These are phyloP conservation scores for Begonia peltatifolia DNA, from an alignment of 306 rosid genomes.

Conservation along the genomic window DNA sequence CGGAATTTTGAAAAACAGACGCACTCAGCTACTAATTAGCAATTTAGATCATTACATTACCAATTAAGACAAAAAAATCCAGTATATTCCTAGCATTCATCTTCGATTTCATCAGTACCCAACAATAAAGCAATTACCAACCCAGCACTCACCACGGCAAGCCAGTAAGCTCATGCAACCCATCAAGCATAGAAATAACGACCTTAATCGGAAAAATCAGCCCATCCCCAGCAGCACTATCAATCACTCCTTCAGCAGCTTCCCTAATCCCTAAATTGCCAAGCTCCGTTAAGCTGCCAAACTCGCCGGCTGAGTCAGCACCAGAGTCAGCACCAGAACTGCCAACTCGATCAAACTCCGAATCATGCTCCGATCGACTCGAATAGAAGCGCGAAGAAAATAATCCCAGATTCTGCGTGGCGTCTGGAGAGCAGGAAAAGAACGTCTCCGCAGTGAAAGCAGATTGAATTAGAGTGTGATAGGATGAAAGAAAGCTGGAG, in stretches of 20 bases:
- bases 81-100: not conserved
- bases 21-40: not conserved
- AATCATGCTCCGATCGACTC: constrained; percentile 21
- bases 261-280: constrained; percentile 7
- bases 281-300: constrained; percentile 22
- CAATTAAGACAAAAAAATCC: too few species aligned
- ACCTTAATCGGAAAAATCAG: constrained; percentile 33
- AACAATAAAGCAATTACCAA: not conserved
- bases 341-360: constrained; percentile 13
- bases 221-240: constrained; percentile 10
- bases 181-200: constrained; percentile 47
- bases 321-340: constrained; percentile 5
- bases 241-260: constrained; percentile 11
- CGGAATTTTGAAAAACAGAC: not conserved
- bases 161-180: constrained; percentile 58
- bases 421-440: constrained; percentile 3
- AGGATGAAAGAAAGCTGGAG: constrained; percentile 10
- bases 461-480: constrained; percentile 3
- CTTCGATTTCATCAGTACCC: not conserved
- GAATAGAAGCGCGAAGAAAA: constrained; percentile 40
- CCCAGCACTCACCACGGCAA: constrained; percentile 53
- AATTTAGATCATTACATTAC: too few species aligned
- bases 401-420: constrained; percentile 12
- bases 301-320: constrained; percentile 9
- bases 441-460: constrained; percentile 8